phyloP scores from a whole-genome alignment of 805 yeast genomes.

The Saccharomyces eubayanus region DNA sequence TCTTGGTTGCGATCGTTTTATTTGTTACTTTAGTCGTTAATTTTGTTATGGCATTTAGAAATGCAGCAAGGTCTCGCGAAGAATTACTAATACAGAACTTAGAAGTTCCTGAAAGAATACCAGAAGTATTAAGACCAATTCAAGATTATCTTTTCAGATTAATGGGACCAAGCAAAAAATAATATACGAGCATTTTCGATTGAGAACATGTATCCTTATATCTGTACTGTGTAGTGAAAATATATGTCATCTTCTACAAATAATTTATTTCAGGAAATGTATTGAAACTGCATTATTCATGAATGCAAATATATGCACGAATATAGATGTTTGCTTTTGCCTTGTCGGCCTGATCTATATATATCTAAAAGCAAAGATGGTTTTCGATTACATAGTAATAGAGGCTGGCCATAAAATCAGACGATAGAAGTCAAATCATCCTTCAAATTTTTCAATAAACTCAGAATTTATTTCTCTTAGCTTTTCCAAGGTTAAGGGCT shows the following conservation, averaged over 20 bases:
- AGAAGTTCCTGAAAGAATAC: slow-evolving; percentile 3
- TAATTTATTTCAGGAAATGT: neutral
- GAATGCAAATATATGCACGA: neutral
- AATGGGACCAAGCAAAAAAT: slow-evolving; percentile 26
- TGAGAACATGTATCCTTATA: neutral
- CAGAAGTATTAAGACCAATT: slow-evolving; percentile 21
- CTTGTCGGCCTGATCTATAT: neutral
- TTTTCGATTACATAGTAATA: neutral
- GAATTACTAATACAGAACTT: neutral
- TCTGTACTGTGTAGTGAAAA: neutral
- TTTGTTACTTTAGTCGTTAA: slow-evolving; percentile 59
- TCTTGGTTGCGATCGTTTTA: slow-evolving; percentile 65
- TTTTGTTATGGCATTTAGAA: slow-evolving; percentile 57
- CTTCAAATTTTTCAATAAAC: slow-evolving; percentile 13
- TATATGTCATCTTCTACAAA: neutral
- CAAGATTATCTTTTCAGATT: slow-evolving; percentile 27
- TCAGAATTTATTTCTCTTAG: slow-evolving; percentile 23
- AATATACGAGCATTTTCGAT: neutral
- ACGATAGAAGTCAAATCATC: neutral
- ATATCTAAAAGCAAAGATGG: neutral
- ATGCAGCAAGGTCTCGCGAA: slow-evolving; percentile 21
- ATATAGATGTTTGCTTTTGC: neutral
- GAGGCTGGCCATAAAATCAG: neutral
- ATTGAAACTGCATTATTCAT: neutral
- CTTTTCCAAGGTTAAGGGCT: slow-evolving; percentile 5